phyloP scores from a whole-genome alignment of 306 rosid genomes.

The Acmispon strigosus region DNA sequence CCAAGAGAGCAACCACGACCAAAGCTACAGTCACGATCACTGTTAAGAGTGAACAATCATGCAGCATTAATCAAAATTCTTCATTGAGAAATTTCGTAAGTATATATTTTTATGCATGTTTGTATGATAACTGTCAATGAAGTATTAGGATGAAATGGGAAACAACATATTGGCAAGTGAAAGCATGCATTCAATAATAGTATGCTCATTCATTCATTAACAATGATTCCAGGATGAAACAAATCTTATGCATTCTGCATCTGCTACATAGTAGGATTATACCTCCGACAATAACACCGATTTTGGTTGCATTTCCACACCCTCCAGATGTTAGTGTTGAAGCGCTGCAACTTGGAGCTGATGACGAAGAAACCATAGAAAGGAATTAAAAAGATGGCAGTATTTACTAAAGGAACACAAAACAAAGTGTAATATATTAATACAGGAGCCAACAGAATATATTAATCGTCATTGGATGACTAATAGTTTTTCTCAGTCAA shows the following conservation, averaged over 20 bases:
- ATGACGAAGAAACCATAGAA: slow-evolving; percentile 4
- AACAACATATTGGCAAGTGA: too few relatives aligned
- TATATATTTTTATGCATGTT: background rate
- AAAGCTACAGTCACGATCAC: slow-evolving; percentile 51
- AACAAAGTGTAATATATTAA: too few relatives aligned
- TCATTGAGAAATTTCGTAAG: background rate
- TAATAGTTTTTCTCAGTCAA: background rate
- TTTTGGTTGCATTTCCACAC: slow-evolving; percentile 44
- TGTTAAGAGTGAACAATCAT: slow-evolving; percentile 23
- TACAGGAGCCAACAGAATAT: background rate
- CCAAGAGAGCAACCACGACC: slow-evolving; percentile 41
- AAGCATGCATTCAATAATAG: too few relatives aligned
- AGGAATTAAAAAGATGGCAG: slow-evolving; percentile 19
- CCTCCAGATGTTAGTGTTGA: slow-evolving; percentile 37
- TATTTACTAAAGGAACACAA: background rate
- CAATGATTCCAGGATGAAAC: background rate
- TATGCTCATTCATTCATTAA: background rate
- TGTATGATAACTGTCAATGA: background rate
- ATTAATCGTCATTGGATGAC: background rate
- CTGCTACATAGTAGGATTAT: slow-evolving; percentile 6
- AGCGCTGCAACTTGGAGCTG: slow-evolving; percentile 41
- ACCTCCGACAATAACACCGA: slow-evolving; percentile 59
- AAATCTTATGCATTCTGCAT: background rate
- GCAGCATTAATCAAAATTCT: background rate
- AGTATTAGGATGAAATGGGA: too few relatives aligned